phyloP scores from a whole-genome alignment of 1,139 yeast species.

The Chernovozyma sophiae-reginae region DNA sequence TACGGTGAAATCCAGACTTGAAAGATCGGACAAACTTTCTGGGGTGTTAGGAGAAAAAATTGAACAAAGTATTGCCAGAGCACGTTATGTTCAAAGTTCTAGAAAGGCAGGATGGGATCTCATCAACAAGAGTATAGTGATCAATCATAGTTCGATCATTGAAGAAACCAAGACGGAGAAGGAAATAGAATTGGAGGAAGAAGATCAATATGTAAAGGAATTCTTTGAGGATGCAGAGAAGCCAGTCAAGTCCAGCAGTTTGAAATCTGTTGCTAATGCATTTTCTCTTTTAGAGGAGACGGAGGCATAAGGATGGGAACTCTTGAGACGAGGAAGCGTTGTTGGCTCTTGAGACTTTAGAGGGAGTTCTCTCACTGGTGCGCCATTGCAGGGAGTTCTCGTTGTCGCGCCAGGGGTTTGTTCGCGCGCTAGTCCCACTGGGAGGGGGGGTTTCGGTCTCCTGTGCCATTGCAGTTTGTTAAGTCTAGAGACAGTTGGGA shows the following conservation, averaged over 20 bases:
- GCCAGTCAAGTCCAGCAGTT: slow-evolving; percentile 15
- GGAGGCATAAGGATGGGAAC: slow-evolving; percentile 49
- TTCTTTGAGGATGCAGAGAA: slow-evolving; percentile 28
- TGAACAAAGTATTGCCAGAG: slow-evolving; percentile 58
- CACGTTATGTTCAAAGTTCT: slow-evolving; percentile 55
- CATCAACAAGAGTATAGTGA: slow-evolving; percentile 48
- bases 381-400: too few relatives aligned
- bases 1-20: slow-evolving; percentile 36
- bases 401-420: too few relatives aligned
- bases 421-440: too few relatives aligned
- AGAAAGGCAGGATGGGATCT: slow-evolving; percentile 74
- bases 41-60: slow-evolving; percentile 61
- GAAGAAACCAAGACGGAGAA: slow-evolving; percentile 13
- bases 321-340: too few relatives aligned
- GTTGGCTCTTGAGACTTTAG: too few relatives aligned
- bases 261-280: slow-evolving; percentile 25
- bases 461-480: too few relatives aligned
- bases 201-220: slow-evolving; percentile 34
- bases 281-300: slow-evolving; percentile 49
- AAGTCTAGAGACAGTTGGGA: too few relatives aligned
- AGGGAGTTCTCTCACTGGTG: too few relatives aligned
- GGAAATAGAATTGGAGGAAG: slow-evolving; percentile 26
- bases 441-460: too few relatives aligned
- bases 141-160: slow-evolving; percentile 17
- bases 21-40: slow-evolving; percentile 48